Evolutionary conservation across 2,329 filamentous ascomycete species (phyloP).

Genomic region (Xylaria sp.): DNA sequence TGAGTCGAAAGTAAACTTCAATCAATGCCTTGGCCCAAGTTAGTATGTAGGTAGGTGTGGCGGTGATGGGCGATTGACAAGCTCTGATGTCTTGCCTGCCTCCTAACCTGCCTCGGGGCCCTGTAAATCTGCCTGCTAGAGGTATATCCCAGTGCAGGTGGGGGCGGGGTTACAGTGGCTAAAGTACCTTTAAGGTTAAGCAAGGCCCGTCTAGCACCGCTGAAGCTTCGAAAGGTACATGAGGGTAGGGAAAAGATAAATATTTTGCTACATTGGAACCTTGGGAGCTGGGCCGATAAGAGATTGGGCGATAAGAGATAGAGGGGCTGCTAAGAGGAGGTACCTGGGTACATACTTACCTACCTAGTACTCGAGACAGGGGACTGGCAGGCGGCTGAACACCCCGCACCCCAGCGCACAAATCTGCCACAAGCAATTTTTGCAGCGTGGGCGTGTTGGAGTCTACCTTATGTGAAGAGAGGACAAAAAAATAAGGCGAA

Average conservation of each 20-base stretch:
- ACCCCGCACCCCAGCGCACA: slow-evolving; percentile 30
- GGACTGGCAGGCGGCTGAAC: not conserved
- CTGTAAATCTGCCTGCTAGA: not conserved
- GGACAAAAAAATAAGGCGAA: not conserved
- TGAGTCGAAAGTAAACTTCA: not conserved
- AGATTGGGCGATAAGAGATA: not conserved
- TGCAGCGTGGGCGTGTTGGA: not conserved
- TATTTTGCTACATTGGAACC: too few relatives aligned
- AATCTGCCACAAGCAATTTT: slow-evolving; percentile 23
- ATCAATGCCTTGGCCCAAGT: not conserved
- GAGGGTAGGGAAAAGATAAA: too few relatives aligned
- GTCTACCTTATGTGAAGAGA: too few relatives aligned
- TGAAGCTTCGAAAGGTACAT: too few relatives aligned
- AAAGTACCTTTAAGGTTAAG: too few relatives aligned
- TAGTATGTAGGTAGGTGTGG: not conserved
- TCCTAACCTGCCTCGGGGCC: not conserved
- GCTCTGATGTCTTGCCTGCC: not conserved
- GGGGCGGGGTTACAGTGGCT: not conserved
- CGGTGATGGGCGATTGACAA: not conserved
- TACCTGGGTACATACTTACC: not conserved
- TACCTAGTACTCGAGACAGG: not conserved
- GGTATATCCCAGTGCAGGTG: not conserved
- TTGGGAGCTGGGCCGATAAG: slow-evolving; percentile 18
- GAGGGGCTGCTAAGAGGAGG: slow-evolving; percentile 4
- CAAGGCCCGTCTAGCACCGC: too few relatives aligned